phyloP scores from a whole-genome alignment of 2,329 filamentous ascomycete species.

The Aspergillus sp. region DNA sequence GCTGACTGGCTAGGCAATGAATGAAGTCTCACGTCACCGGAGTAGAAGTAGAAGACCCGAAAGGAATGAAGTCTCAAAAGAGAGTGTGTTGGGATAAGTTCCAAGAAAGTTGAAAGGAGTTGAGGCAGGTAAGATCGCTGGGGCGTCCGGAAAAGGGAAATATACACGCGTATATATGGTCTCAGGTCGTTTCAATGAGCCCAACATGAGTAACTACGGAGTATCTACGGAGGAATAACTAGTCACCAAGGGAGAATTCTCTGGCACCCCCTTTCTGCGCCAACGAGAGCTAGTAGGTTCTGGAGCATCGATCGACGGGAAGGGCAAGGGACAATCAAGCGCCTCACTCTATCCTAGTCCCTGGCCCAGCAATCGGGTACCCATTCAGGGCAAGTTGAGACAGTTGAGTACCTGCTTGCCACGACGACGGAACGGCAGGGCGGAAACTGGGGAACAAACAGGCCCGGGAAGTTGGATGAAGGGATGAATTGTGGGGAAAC shows the following conservation, averaged over 20 bases:
- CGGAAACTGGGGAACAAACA: slow-evolving; percentile 10
- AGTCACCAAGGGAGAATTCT: not conserved
- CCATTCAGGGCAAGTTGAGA: not conserved
- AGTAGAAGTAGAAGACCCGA: not conserved
- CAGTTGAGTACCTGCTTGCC: slow-evolving; percentile 13
- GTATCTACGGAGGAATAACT: not conserved
- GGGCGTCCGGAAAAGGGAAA: too few relatives aligned
- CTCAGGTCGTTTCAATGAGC: too few relatives aligned
- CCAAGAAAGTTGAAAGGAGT: too few relatives aligned
- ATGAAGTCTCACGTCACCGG: not conserved
- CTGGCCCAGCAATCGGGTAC: slow-evolving; percentile 8
- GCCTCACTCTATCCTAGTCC: not conserved
- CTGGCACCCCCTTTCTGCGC: slow-evolving; percentile 2
- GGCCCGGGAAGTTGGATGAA: not conserved
- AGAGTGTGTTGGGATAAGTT: too few relatives aligned
- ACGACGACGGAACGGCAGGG: slow-evolving; percentile 17
- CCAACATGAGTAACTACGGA: too few relatives aligned
- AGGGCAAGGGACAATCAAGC: not conserved
- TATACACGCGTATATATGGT: too few relatives aligned
- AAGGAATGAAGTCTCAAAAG: too few relatives aligned
- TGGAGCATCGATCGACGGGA: not conserved
- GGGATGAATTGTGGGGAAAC: not conserved
- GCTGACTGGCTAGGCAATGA: not conserved
- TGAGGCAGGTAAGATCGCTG: too few relatives aligned
- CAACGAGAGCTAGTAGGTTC: not conserved